Base-by-base conservation (phyloP, 2,329 filamentous ascomycete species). In the Elsinoe australis region DNA sequence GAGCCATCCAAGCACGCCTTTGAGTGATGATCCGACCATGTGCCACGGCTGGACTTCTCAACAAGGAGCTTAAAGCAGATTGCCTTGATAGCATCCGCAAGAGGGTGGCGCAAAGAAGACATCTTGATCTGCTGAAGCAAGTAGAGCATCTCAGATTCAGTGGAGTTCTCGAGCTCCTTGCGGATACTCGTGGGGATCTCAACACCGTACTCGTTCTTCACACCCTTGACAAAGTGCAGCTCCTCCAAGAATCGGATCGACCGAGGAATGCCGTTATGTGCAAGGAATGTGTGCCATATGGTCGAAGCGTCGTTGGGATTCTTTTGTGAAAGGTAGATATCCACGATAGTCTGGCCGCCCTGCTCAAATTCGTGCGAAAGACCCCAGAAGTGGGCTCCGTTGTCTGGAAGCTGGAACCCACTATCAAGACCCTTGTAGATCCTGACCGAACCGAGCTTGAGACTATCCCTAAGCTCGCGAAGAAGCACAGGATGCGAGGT, bases 271-370 rank as follows among this genome's bases (percentile, higher is more conserved):
- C 50, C 49, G 18, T 53, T 48, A 29, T 52, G 41, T 5, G 49
- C 52, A n/a, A 53, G 52, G n/a, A 44, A 53, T 4, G 46, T 38
- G 17, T 53, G 52, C 52, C 49, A 52, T 12, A 53, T 51, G 3
- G 49, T 53, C 1, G 52, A 50, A 12, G 36, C 42, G 18, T 53
- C 49, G n/a, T 48, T 26, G 5, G 35, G 36, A 21, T 49, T 50
- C 47, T 53, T 53, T 9, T 36, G 36, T 2, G 49, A 53, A n/a
- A 53, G 51, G 36, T 48, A 53, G 26, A 53, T 52, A 22, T 51
- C 42, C 9, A 50, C 7, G 10, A 45, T 19, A 5, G 14, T 28
- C n/a, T 29, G 18, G 3, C 39, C 46, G 21, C 48, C 35, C 17
- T 47, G 26, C 12, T 39, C n/a, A 19, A 24, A 35, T 9, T 38